Evolutionary conservation across 139 green algal genomes (phyloP), one percentile per base, ranked within the genome.

Genomic region (Volvox reticuliferus): DNA sequence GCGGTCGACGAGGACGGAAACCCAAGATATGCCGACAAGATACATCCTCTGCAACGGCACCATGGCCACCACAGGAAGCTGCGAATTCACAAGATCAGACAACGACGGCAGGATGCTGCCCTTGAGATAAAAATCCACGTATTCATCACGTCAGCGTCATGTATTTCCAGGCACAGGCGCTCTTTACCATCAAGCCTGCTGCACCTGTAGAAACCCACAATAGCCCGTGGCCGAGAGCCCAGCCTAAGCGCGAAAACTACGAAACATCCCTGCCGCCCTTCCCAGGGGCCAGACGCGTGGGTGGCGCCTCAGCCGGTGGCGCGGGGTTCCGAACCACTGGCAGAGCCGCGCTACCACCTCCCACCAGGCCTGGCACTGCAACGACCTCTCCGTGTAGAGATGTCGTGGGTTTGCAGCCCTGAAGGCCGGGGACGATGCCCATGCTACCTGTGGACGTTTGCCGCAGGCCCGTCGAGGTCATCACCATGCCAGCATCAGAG

Each of bases 271-370:
- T 17, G 13, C 80, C 55, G 65, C 82, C 35, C 82, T 75, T 88
- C 13, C 28, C 28, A 12, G 50, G 63, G 6, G 63, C 32, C 21
- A 32, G 63, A 18, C 32, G 63, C 33, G 33, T 17, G 0, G 63
- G 33, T 35, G 82, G 63, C 33, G 63, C 82, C 33, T 88, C 82
- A 13, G 32, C 21, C 20, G 82, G 82, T 26, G 82, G 82, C 63
- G 65, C 37, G 22, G 82, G 82, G 33, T 81, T 81, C 63, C 82
- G 63, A 33, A 88, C 33, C 63, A 88, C 63, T 22, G 65, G 82
- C 63, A 65, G 22, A 35, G 32, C 33, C 33, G 63, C 63, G 28
- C 26, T n/a, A 14, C 65, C 65, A 28, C 26, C 81, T 3, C 12
- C 55, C 35, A 37, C 55, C 80, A 32, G 26, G 37, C 22, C 50